These are phyloP conservation scores for Crithidia brevicula DNA, from an alignment of 208 protist species.

Conservation along the genomic window DNA sequence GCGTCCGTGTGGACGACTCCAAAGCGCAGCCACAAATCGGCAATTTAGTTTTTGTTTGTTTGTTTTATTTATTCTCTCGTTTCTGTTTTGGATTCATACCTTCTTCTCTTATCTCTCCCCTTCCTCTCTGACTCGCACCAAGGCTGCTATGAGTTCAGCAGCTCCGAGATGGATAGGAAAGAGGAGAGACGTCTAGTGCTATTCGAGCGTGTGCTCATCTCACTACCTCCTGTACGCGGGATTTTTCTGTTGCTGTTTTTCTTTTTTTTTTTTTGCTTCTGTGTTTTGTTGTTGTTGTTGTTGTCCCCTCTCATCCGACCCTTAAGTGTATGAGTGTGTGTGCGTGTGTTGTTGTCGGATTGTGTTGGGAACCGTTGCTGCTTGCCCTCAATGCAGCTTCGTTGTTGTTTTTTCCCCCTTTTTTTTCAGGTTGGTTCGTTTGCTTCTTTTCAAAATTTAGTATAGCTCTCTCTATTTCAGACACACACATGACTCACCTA, in stretches of 20 bases:
- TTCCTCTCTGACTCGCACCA: neutral
- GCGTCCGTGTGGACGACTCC: conserved; percentile 16
- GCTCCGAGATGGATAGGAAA: neutral
- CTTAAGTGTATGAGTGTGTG: neutral
- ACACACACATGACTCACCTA: too few species aligned
- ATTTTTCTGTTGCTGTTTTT: neutral
- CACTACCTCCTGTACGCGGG: conserved; percentile 10
- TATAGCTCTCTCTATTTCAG: too few species aligned
- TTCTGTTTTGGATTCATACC: neutral
- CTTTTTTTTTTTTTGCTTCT: conserved; percentile 6
- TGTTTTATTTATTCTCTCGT: neutral
- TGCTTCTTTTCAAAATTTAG: too few species aligned
- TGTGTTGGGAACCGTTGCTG: too few species aligned
- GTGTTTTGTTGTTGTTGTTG: neutral
- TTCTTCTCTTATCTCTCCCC: neutral
- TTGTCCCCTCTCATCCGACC: neutral
- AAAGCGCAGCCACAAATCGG: neutral
- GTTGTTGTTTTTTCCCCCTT: too few species aligned
- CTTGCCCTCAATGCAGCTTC: too few species aligned
- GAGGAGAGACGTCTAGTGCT: neutral
- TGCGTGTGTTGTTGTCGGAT: too few species aligned
- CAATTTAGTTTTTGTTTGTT: conserved; percentile 8
- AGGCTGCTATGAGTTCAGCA: neutral
- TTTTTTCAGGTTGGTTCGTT: too few species aligned
- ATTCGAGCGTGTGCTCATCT: conserved; percentile 21